Percentiles rank a stretch among this genome's conserved stretches.
Conservation (phyloP, 768 basidiomycete species). For the Auriscalpium microsporum region DNA sequence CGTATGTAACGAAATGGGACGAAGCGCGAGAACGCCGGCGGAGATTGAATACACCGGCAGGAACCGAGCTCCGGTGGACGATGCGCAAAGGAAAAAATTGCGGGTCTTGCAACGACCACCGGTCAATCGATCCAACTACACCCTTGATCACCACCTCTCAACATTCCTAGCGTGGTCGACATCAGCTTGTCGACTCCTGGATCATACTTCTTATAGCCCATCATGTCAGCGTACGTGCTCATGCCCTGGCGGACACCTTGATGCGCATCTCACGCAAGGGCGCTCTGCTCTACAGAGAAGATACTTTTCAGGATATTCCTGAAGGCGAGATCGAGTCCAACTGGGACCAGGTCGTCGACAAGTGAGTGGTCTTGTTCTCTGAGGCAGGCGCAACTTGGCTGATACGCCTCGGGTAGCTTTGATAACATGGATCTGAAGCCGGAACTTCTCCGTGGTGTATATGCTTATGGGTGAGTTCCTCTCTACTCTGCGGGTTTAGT, state of each 20-base stretch:
- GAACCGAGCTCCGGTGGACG: not conserved
- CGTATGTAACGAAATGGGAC: too few species aligned
- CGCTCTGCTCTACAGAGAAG: constrained; percentile 39
- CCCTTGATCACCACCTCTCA: not conserved
- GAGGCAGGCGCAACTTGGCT: constrained; percentile 7
- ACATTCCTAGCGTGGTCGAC: not conserved
- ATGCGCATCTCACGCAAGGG: not conserved
- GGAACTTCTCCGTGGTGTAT: constrained; percentile 94
- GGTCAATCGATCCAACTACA: not conserved
- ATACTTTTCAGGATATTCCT: constrained; percentile 70
- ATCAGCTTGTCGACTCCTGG: not conserved
- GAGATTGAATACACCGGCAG: not conserved
- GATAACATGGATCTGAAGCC: constrained; percentile 97
- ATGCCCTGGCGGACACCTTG: not conserved
- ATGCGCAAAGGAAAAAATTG: not conserved
- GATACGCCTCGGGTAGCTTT: constrained; percentile 49
- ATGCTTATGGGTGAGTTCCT: constrained; percentile 82
- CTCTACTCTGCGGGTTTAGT: not conserved
- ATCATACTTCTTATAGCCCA: not conserved
- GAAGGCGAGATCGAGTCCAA: constrained; percentile 95
- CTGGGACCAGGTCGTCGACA: constrained; percentile 96
- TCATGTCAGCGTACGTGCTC: not conserved
- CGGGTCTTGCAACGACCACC: not conserved
- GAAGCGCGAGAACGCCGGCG: too few species aligned
- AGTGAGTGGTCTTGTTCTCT: constrained; percentile 44